Evolutionary conservation across 1,284 basidiomycete species (phyloP), one percentile per base, ranked within the genome.

Genomic region (Cryptococcus amylolentus): DNA sequence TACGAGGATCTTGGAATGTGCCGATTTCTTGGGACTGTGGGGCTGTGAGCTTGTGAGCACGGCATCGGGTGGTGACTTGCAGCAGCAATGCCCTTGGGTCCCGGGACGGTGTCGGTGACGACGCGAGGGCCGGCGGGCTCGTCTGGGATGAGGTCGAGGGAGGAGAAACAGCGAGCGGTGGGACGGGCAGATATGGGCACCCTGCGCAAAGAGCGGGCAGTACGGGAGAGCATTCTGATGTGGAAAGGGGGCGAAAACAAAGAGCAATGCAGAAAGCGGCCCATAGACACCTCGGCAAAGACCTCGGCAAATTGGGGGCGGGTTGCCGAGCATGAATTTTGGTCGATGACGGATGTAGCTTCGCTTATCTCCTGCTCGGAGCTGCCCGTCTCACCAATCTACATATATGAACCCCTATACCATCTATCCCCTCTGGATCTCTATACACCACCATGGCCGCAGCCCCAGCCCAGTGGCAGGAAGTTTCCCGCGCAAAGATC

Each of bases 401-500:
- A 23, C 23, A 23, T 23, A 52, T 10, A 10, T 53, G 44, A 47
- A 52, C 51, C 46, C 14, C 50, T 35, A 39, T 43, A 12, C 41
- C 40, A 41, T 26, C 39, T n/a, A 12, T 52, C 39, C 10, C 46
- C 35, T 39, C 60, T 23, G 39, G 62, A 2, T 40, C 39, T 23
- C 23, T 23, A 23, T 23, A 23, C 23, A 23, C 23, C 23, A 23
- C 23, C 23, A 23, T 23, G 23, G 23, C 3, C 23, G 23, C 41
- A 23, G 20, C 1, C 41, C 14, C 16, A 42, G 41, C 41, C 7
- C 41, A 28, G 59, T 88, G 87, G 86, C 73, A 80, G 68, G 70
- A 79, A 5, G 72, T 83, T 16, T 81, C 79, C 43, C 77, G 77
- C n/a, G 80, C 80, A 46, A 85, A 86, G 70, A 80, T 81, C 62